Conservation (phyloP, 2,329 filamentous ascomycete species). For the Balansia obtecta region DNA sequence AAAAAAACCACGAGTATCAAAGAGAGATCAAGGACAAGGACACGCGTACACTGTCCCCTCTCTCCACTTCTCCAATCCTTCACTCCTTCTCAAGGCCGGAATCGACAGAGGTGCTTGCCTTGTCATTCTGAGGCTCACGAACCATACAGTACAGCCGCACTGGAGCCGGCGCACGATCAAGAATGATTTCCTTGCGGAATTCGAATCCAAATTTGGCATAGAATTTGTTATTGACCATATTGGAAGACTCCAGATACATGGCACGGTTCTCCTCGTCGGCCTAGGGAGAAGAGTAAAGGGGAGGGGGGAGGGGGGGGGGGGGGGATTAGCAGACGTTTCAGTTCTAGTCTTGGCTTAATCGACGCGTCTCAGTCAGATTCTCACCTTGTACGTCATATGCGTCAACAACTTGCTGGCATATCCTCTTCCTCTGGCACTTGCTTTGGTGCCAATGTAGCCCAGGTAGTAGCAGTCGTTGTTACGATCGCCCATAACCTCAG, state of each 20-base stretch:
- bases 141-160: constrained; percentile 72
- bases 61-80: background rate
- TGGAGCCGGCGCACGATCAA: constrained; percentile 44
- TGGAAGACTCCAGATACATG: constrained; percentile 71
- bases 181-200: constrained; percentile 46
- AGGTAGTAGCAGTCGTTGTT: constrained; percentile 67
- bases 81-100: constrained; percentile 1
- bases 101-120: constrained; percentile 7
- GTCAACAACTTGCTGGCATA: constrained; percentile 60
- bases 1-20: too few relatives aligned
- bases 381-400: constrained; percentile 51
- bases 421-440: constrained; percentile 56
- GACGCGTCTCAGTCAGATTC: background rate
- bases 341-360: too few relatives aligned
- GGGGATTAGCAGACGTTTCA: too few relatives aligned
- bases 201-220: constrained; percentile 69
- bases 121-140: constrained; percentile 45
- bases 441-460: constrained; percentile 69
- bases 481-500: constrained; percentile 51
- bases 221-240: constrained; percentile 53
- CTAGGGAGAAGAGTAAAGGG: constrained; percentile 18
- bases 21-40: too few relatives aligned
- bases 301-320: too few relatives aligned
- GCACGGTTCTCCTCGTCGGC: constrained; percentile 56
- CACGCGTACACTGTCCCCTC: too few relatives aligned